Conservation (phyloP, 2,329 filamentous ascomycete genomes). For the Periconia sp. region DNA sequence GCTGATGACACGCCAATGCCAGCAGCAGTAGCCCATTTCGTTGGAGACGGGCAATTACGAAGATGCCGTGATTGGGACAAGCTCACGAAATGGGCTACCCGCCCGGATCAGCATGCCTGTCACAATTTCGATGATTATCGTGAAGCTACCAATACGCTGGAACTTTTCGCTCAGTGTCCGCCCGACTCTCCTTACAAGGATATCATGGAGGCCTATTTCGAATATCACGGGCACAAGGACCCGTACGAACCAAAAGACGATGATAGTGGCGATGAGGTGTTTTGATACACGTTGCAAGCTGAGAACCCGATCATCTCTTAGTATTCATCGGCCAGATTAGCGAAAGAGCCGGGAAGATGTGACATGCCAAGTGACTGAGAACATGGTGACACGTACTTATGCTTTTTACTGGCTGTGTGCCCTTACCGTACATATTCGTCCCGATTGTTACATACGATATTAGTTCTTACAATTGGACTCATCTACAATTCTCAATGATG, state of each 20-base stretch:
- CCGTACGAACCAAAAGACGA: slow-evolving; percentile 29
- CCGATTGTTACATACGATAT: no score
- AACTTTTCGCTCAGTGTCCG: slow-evolving; percentile 42
- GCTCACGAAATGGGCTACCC: slow-evolving; percentile 38
- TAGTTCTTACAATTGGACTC: no score
- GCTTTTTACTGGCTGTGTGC: no score
- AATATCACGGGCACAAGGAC: slow-evolving; percentile 41
- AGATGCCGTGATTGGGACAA: slow-evolving; percentile 42
- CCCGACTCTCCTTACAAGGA: slow-evolving; percentile 34
- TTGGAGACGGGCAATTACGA: slow-evolving; percentile 36
- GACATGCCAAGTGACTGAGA: no score
- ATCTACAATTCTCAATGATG: no score
- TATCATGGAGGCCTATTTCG: slow-evolving; percentile 39
- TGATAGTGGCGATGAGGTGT: slow-evolving; percentile 21
- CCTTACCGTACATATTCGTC: no score
- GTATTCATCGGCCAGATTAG: no score
- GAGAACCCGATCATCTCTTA: no score
- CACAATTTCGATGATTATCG: slow-evolving; percentile 43
- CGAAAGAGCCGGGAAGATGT: no score
- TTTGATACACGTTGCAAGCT: no score
- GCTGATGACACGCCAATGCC: slow-evolving; percentile 46
- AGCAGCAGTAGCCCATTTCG: slow-evolving; percentile 26
- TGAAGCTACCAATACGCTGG: slow-evolving; percentile 42
- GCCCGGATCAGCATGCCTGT: slow-evolving; percentile 39
- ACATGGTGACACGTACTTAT: no score